Evolutionary conservation across 495 filamentous ascomycete genomes (phyloP).

Genomic region (Xylaria nigripes): DNA sequence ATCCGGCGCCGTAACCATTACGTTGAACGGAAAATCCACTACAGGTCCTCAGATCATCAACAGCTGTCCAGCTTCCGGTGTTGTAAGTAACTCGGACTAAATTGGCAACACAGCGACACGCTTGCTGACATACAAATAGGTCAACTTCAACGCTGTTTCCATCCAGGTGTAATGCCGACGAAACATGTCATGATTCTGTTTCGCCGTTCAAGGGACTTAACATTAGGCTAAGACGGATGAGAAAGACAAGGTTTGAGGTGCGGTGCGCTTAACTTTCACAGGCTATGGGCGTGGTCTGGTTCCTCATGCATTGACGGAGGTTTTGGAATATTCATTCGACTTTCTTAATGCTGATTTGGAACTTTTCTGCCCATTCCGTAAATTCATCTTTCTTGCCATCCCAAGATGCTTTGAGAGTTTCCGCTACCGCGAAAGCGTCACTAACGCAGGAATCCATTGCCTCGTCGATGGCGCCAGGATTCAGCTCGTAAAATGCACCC

Average conservation of each 20-base stretch:
- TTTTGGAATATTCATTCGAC: constrained; percentile 12
- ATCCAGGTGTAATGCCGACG: constrained; percentile 24
- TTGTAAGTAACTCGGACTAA: constrained; percentile 32
- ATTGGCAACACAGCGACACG: neutral
- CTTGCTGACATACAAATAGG: constrained; percentile 22
- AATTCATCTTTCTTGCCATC: constrained; percentile 39
- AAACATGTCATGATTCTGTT: neutral
- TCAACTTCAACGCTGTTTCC: constrained; percentile 35
- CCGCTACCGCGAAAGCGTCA: constrained; percentile 38
- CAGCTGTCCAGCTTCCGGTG: constrained; percentile 36
- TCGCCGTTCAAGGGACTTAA: neutral
- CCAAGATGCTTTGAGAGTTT: constrained; percentile 38
- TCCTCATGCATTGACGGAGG: neutral
- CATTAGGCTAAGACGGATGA: neutral
- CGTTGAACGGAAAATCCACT: constrained; percentile 36
- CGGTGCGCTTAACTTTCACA: neutral
- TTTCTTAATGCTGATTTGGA: constrained; percentile 42
- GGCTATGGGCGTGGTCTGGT: neutral
- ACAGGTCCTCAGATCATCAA: constrained; percentile 42
- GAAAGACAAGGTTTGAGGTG: neutral
- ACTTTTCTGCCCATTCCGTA: constrained; percentile 41
- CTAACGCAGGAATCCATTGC: constrained; percentile 43
- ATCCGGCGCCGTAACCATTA: constrained; percentile 45
- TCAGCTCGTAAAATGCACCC: constrained; percentile 43
- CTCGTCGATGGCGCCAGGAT: constrained; percentile 34